Evolutionary conservation across 768 basidiomycete species (phyloP).

Genomic region (Amanita subjunquillea): DNA sequence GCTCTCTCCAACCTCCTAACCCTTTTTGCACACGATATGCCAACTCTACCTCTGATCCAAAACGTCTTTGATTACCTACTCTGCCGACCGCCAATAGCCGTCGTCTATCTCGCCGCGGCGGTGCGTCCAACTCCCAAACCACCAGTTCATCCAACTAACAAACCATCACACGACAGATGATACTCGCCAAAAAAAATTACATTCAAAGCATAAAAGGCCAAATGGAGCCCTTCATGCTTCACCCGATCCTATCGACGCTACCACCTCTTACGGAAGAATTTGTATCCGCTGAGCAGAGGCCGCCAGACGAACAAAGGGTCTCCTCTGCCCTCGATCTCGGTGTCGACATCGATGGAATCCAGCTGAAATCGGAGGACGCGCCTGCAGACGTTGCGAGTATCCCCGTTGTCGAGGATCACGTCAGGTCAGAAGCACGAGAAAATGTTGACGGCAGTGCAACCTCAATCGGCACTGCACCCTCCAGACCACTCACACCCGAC

Average conservation of each 20-base stretch:
- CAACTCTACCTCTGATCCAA: slow-evolving; percentile 82
- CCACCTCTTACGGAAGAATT: slow-evolving; percentile 44
- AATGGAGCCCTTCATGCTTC: slow-evolving; percentile 76
- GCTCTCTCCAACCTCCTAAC: slow-evolving; percentile 87
- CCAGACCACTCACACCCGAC: background rate
- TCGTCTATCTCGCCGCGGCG: slow-evolving; percentile 76
- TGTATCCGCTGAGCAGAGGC: slow-evolving; percentile 7
- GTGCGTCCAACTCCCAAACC: slow-evolving; percentile 25
- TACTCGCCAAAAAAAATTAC: slow-evolving; percentile 63
- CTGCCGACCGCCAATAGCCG: slow-evolving; percentile 67
- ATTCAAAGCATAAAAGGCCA: slow-evolving; percentile 50
- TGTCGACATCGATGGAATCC: background rate
- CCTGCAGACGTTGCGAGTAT: background rate
- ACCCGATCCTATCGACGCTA: slow-evolving; percentile 59
- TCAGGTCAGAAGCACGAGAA: background rate
- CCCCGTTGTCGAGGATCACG: background rate
- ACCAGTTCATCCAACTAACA: background rate
- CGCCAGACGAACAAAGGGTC: background rate
- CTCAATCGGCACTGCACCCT: background rate
- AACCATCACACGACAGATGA: slow-evolving; percentile 39
- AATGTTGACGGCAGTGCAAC: background rate
- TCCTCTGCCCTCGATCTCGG: background rate
- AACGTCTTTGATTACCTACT: slow-evolving; percentile 88
- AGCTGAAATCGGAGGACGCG: background rate
- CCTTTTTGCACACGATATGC: slow-evolving; percentile 86